Evolutionary conservation across 805 yeast genomes (phyloP), one percentile per base, ranked within the genome.

Genomic region (Phaffomyces antillensis): DNA sequence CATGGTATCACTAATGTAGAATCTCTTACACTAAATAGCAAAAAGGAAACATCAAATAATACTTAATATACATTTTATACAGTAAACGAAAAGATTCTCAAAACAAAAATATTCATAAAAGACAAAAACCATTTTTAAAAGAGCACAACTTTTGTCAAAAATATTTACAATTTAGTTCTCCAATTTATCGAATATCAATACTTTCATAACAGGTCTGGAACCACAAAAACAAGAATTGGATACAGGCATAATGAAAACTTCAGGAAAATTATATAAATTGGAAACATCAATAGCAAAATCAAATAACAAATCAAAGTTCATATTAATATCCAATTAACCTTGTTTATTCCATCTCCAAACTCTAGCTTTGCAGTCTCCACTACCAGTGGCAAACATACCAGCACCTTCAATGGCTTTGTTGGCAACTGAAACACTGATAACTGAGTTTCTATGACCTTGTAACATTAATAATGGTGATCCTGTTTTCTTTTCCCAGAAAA

Each of bases 361-460:
- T 67, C 96, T 80, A 36, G 98, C 98, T 63, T 90, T 86, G 67
- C 96, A 91, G 68, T 91, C 98, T 64, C 98, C 99, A 66, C 88
- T 77, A 46, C 98, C 98, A 13, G 98, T 90, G 44, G 98, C 98
- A 72, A 91, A 93, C 56, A 87, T 81, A 40, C 95, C 91, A 52
- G 79, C 82, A 40, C 83, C 84, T 49, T 76, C 73, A 47, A 73
- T 71, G 50, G 87, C 82, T 50, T 80, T 81, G 54, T 89, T 88
- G 23, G 93, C 81, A 20, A 93, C 96, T 40, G 96, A 88, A 35
- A 91, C 98, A 44, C 91, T 82, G 55, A 91, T 91, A 40, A 93
- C 98, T 10, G 96, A 86, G 71, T 91, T 91, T 63, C 93, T 81
- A 66, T 91, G 98, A 32, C 98, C 98, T 70, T 89, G 97, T 57